phyloP scores from a whole-genome alignment of 2,329 filamentous ascomycete species.

The Raffaelea albimanens region DNA sequence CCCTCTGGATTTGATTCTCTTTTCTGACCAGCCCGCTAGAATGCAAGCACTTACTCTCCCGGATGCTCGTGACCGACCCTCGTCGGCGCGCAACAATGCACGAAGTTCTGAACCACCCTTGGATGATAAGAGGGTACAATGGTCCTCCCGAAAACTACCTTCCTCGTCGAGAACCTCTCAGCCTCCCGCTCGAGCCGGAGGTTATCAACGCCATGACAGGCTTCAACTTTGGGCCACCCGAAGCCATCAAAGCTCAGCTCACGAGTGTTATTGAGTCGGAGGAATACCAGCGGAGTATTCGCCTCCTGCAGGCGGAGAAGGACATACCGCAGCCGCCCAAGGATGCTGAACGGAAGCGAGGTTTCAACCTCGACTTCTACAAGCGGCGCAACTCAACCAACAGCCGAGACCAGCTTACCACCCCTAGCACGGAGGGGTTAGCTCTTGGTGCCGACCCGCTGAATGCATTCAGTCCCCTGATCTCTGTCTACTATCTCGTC shows the following conservation, averaged over 20 bases:
- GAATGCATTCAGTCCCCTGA: slow-evolving; percentile 84
- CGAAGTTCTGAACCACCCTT: slow-evolving; percentile 91
- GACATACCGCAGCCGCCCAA: slow-evolving; percentile 47
- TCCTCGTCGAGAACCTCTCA: slow-evolving; percentile 73
- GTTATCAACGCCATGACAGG: slow-evolving; percentile 93
- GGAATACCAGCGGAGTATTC: slow-evolving; percentile 83
- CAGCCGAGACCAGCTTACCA: slow-evolving; percentile 77
- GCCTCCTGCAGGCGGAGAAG: slow-evolving; percentile 57
- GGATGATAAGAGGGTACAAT: slow-evolving; percentile 89
- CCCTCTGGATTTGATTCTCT: background rate
- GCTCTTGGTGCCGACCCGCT: slow-evolving; percentile 76
- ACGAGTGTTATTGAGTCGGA: slow-evolving; percentile 84
- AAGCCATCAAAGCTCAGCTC: slow-evolving; percentile 73
- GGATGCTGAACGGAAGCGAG: slow-evolving; percentile 72
- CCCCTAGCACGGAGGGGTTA: slow-evolving; percentile 77
- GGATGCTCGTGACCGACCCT: slow-evolving; percentile 94
- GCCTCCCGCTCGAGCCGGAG: slow-evolving; percentile 70
- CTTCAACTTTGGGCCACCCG: slow-evolving; percentile 88
- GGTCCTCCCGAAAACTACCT: slow-evolving; percentile 83
- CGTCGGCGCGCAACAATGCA: slow-evolving; percentile 74
- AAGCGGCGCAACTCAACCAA: slow-evolving; percentile 83
- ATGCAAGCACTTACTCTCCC: slow-evolving; percentile 83
- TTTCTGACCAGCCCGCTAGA: slow-evolving; percentile 41
- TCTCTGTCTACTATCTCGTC: slow-evolving; percentile 95
- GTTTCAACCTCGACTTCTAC: slow-evolving; percentile 92